Evolutionary conservation across 139 green algal genomes (phyloP), one percentile per base, ranked within the genome.

Genomic region (Helicosporidium sp.): DNA sequence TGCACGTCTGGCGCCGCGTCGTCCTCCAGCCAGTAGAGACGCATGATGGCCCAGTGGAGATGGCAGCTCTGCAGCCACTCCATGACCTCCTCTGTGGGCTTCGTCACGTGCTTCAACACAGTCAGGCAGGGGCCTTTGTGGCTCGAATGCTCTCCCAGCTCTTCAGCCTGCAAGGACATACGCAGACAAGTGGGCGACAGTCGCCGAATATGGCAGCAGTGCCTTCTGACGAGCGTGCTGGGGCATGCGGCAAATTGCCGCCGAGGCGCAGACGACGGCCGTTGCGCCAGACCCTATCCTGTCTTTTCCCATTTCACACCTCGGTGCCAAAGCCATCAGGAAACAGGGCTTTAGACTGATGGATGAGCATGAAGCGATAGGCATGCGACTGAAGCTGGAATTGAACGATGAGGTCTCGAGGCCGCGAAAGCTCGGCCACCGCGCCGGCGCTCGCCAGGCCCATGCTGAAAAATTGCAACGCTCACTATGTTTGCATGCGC

Each of bases 31-130:
- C 31, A 51, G 26, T 40, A 58, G 27, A 40, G 17, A 26, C 51
- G 48, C 15, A 23, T 36, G 19, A 58, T 26, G 28, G 19, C 20
- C 18, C 35, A 46, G 23, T 39, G 22, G 6, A 58, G 17, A 6
- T 41, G 16, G 3, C 39, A 51, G 18, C 3, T 18, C 20, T 39
- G 16, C 7, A 58, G 20, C 51, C 51, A 58, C 18, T 7, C 22
- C 23, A 36, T 24, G 17, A 47, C 51, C 17, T 58, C 51, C 18
- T n/a, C 40, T 24, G 7, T 23, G 17, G 41, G 28, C 16, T n/a
- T 15, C 17, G 20, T 12, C 22, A 58, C 13, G n/a, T 51, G 25
- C 26, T 47, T 33, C 25, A 58, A 28, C 18, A 58, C 15, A 7
- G 51, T 15, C 24, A 58, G 26, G 37, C 39, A 43, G 2, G 39